These are phyloP conservation scores for Apiospora sp. DNA, from an alignment of 2,329 filamentous ascomycete genomes.

Conservation along the genomic window DNA sequence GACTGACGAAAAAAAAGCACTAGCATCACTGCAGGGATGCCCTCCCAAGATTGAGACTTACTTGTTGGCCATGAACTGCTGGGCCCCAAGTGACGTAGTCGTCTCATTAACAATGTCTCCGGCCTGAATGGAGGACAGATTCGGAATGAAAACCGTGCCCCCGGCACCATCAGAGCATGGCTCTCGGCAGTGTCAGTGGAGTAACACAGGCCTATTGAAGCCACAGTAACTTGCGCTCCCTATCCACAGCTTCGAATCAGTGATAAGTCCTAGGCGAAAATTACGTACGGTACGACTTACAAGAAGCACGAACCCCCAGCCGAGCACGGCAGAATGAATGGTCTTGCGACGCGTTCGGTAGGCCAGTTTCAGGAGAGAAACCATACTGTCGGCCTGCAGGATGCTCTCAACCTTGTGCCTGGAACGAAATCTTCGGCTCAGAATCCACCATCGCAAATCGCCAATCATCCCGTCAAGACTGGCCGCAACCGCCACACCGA, in stretches of 20 bases:
- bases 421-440: constrained; percentile 47
- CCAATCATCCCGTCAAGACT: constrained; percentile 52
- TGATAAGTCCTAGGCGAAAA: background rate
- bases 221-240: constrained; percentile 52
- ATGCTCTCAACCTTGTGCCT: constrained; percentile 48
- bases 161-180: constrained; percentile 42
- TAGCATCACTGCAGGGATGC: background rate
- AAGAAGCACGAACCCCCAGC: constrained; percentile 44
- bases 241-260: constrained; percentile 30
- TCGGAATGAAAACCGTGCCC: constrained; percentile 46
- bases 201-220: constrained; percentile 52
- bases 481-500: constrained; percentile 52
- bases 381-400: constrained; percentile 43
- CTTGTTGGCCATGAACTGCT: constrained; percentile 54
- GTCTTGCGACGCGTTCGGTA: constrained; percentile 37
- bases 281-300: constrained; percentile 32
- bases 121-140: constrained; percentile 46
- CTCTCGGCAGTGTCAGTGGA: constrained; percentile 48
- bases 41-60: constrained; percentile 30
- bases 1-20: fast-evolving
- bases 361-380: constrained; percentile 39
- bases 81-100: constrained; percentile 37
- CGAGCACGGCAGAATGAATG: constrained; percentile 38
- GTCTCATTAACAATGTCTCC: constrained; percentile 37
- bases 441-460: constrained; percentile 56